These are phyloP conservation scores for Rhodotorula sp. DNA, from an alignment of 1,284 basidiomycete species.

Conservation along the genomic window DNA sequence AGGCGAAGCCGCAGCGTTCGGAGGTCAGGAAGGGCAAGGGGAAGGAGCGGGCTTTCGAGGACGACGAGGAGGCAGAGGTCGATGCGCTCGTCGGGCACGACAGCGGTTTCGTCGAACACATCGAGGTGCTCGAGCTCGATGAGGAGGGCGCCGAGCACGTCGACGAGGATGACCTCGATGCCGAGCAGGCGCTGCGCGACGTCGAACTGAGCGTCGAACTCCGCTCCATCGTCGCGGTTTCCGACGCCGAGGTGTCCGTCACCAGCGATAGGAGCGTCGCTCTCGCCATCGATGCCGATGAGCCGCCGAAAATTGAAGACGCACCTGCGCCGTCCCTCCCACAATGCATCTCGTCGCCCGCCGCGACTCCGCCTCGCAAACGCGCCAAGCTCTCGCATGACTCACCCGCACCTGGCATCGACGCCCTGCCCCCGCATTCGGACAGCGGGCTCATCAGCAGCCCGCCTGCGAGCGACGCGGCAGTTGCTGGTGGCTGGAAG, in stretches of 20 bases:
- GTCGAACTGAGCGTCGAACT: conserved; percentile 18
- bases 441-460: conserved; percentile 22
- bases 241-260: neutral
- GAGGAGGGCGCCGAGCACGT: neutral
- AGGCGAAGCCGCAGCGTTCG: conserved; percentile 49
- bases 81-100: neutral
- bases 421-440: neutral
- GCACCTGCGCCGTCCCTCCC: neutral
- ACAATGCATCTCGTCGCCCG: conserved; percentile 3
- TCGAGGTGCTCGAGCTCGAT: neutral
- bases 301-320: neutral
- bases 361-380: conserved; percentile 15
- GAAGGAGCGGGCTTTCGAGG: conserved; percentile 1
- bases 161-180: conserved; percentile 4
- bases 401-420: neutral
- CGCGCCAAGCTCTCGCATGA: neutral
- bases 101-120: conserved; percentile 14
- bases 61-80: conserved; percentile 12
- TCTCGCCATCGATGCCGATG: no score
- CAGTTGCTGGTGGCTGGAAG: conserved; percentile 14
- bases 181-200: conserved; percentile 16
- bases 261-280: neutral
- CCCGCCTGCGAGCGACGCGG: conserved; percentile 8
- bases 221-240: neutral
- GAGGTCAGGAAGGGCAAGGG: conserved; percentile 49